A percentile compares a stretch with the other conserved stretches of the same genome.
These are phyloP conservation scores for Ceraceosorus guamensis DNA, from an alignment of 1,284 basidiomycete genomes.

Conservation along the genomic window DNA sequence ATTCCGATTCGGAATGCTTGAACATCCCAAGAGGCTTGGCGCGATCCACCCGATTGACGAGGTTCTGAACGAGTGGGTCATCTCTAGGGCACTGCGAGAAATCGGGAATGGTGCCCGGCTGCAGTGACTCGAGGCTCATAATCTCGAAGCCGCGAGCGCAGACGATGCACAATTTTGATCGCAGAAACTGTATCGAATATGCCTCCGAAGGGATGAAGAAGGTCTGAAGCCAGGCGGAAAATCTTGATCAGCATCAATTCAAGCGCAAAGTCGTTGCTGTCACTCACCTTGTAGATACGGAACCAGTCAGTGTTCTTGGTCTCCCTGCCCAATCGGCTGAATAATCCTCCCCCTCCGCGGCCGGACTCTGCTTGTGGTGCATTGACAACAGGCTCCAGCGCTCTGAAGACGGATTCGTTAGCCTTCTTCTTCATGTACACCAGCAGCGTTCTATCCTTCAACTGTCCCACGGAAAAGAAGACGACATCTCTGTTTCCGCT, in stretches of 20 bases:
- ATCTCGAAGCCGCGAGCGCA: constrained; percentile 86
- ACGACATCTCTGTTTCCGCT: constrained; percentile 82
- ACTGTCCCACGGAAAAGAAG: constrained; percentile 84
- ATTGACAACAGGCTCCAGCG: constrained; percentile 81
- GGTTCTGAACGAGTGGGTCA: constrained; percentile 63
- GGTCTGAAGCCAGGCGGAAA: constrained; percentile 53
- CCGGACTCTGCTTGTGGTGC: constrained; percentile 66
- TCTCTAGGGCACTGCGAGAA: constrained; percentile 58
- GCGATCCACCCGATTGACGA: constrained; percentile 73
- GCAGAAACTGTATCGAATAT: constrained; percentile 79
- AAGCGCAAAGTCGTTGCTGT: not conserved
- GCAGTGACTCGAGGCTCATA: constrained; percentile 72
- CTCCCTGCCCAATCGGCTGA: constrained; percentile 66
- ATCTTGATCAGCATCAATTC: not conserved
- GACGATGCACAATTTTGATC: constrained; percentile 80
- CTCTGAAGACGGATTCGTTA: constrained; percentile 81
- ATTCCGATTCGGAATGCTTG: constrained; percentile 67
- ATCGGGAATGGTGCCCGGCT: constrained; percentile 71
- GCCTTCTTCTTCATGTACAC: constrained; percentile 94
- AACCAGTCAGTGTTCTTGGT: constrained; percentile 82
- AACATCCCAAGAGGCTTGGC: constrained; percentile 82
- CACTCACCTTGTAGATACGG: constrained; percentile 66
- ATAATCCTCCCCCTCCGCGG: constrained; percentile 57
- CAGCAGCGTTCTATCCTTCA: constrained; percentile 75
- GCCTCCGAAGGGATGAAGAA: constrained; percentile 88